Evolutionary conservation across 257 asterid species (phyloP), one percentile per base, ranked within the genome.

Genomic region (Rubia yunnanensis): DNA sequence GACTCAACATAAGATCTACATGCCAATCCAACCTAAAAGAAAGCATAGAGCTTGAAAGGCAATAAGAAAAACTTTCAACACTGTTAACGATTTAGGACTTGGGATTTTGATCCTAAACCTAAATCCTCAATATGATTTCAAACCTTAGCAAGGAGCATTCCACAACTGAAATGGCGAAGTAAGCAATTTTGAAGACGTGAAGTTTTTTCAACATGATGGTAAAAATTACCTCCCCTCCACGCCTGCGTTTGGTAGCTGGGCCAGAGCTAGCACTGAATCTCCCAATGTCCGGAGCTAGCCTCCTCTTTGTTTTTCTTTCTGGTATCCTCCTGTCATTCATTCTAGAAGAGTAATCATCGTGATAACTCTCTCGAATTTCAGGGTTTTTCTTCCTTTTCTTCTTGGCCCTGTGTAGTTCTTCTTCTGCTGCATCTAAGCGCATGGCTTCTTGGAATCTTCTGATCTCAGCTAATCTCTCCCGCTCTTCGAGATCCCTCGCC

Each of bases 391-490:
- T 85, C 80, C 80, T 82, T 79, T 86, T 86, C 64, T 89, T 88
- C 66, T 69, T 82, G 48, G 84, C 96, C 79, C 79, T 86, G 62
- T 72, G 83, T 34, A 73, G 85, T 59, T 86, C 95, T 75, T 92
- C 99, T 79, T 92, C 99, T 77, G 90, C 97, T 73, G 96, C 85
- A 75, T 94, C 99, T 79, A 83, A 81, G 48, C 95, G 84, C 65
- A 94, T 85, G 64, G 73, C 79, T 65, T 86, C 94, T 74, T 88
- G 82, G 74, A 83, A 94, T 67, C 84, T 81, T 73, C 76, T 73
- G 63, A 90, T 63, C 68, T 86, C 92, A 18, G 85, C 77, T 30
- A 95, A 78, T 76, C 84, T 88, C 68, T 88, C 86, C 55, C 53
- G 83, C 66, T 79, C 95, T 69, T 83, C 94, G 0, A 73, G 68